Evolutionary conservation across 108 stramenopile genomes (phyloP), one percentile per base, ranked within the genome.

Genomic region (Nitzschia sp.): DNA sequence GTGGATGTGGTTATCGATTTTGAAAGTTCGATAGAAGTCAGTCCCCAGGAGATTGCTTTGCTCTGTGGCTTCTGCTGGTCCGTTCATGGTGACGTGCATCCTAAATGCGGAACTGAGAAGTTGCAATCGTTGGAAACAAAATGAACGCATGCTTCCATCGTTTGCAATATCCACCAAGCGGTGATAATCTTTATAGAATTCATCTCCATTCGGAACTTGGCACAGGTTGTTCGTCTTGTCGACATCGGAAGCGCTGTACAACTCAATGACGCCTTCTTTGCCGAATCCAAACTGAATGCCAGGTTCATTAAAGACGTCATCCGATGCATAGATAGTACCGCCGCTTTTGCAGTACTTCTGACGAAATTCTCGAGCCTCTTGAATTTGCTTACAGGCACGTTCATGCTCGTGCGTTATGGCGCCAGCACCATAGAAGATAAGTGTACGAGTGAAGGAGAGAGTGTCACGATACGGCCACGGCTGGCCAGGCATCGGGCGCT

Each of bases 1-100:
- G 75, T 99, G 99, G 29, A 99, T 98, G 72, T 99, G 99, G 71
- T 99, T 99, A 71, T 99, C 99, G 28, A 99, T 92, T 74, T 99
- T 99, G 75, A 97, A 82, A 6, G 97, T 95, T 33, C 99, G 87
- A 77, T 99, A 99, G 70, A 99, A 99, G 70, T 99, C 99, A 6
- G 97, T 96, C 6, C 93, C 92, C 36, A 97, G 77, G 22, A 96
- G 71, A 68, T 80, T 85, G 53, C 79, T 78, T 59, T 96, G 89
- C 41, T 89, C 95, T 61, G 82, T 76, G 48, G 80, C 69, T 72
- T 97, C 95, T 0, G 82, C 81, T 13, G 85, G 56, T 5, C 85
- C 88, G 65, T 97, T 97, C 53, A 91, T 81, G 21, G 89, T 89
- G 22, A 80, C 69, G 69, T 97, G 95, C 81, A 90, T 92, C 38